These are phyloP conservation scores for Candida anglica DNA, from an alignment of 805 yeast species.

Conservation along the genomic window DNA sequence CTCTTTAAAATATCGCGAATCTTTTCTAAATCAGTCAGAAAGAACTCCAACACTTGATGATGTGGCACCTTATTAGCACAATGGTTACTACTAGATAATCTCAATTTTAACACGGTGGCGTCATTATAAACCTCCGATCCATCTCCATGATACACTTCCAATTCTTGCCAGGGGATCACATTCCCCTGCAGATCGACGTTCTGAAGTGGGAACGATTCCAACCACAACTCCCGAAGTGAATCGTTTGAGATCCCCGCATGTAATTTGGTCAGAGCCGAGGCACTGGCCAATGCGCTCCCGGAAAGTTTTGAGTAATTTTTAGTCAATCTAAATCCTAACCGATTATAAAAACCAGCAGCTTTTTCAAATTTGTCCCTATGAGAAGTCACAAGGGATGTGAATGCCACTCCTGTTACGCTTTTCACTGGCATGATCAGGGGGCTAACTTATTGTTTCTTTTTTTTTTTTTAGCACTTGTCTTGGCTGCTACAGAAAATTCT, in stretches of 20 bases:
- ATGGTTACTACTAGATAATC: conserved; percentile 20
- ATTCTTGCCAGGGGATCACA: conserved; percentile 39
- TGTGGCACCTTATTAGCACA: neutral
- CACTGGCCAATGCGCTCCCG: conserved; percentile 25
- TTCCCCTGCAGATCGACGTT: conserved; percentile 28
- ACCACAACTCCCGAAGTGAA: conserved; percentile 68
- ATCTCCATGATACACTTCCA: conserved; percentile 36
- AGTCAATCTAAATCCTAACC: conserved; percentile 57
- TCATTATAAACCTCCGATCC: conserved; percentile 20
- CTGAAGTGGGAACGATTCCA: conserved; percentile 61
- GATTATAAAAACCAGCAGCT: conserved; percentile 53
- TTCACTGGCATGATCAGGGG: conserved; percentile 2
- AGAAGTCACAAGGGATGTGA: conserved; percentile 58
- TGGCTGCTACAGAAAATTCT: too few species aligned
- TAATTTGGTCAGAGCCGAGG: conserved; percentile 22
- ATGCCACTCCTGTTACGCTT: conserved; percentile 37
- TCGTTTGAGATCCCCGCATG: conserved; percentile 59
- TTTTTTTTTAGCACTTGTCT: too few species aligned
- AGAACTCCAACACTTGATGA: conserved; percentile 22
- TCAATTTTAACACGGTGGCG: conserved; percentile 31
- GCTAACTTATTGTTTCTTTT: too few species aligned
- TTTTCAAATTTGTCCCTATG: conserved; percentile 42
- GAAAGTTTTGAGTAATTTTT: conserved; percentile 56
- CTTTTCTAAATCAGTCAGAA: conserved; percentile 23
- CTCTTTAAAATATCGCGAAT: conserved; percentile 14